Percentiles rank a stretch among this genome's conserved stretches.
These are phyloP conservation scores for Leptosphaerulina australis DNA, from an alignment of 2,329 filamentous ascomycete genomes.

Conservation along the genomic window DNA sequence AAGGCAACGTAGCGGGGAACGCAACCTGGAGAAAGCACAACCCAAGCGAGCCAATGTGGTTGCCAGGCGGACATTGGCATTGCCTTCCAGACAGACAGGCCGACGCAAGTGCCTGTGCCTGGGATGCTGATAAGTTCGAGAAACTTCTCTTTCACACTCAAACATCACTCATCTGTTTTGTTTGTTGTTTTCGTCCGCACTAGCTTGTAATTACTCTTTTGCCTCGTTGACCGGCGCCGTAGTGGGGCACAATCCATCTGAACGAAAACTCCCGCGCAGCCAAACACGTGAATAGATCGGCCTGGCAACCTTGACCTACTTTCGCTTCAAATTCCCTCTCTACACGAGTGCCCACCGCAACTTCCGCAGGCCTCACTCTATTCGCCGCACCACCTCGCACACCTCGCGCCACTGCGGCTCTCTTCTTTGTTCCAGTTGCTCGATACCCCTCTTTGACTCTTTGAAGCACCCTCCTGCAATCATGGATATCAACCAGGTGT, in stretches of 20 bases:
- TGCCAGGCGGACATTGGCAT: constrained; percentile 20
- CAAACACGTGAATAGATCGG: constrained; percentile 37
- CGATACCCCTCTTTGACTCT: constrained; percentile 34
- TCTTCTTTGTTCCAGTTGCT: constrained; percentile 21
- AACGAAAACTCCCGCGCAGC: constrained; percentile 46
- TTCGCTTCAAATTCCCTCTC: constrained; percentile 49
- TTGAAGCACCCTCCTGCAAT: constrained; percentile 54
- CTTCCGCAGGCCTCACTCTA: constrained; percentile 29
- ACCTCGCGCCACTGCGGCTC: constrained; percentile 27
- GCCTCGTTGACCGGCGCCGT: constrained; percentile 24
- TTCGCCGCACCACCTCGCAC: constrained; percentile 28
- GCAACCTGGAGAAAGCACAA: constrained; percentile 31
- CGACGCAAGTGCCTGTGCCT: constrained; percentile 8
- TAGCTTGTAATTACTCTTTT: constrained; percentile 18
- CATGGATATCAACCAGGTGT: constrained; percentile 98
- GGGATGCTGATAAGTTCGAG: constrained; percentile 10
- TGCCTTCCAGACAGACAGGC: constrained; percentile 10
- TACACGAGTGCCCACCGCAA: constrained; percentile 44
- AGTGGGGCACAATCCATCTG: constrained; percentile 42
- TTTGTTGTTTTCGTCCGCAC: constrained; percentile 23
- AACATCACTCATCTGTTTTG: constrained; percentile 12
- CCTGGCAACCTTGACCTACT: constrained; percentile 45
- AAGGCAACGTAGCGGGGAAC: constrained; percentile 27
- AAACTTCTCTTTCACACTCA: constrained; percentile 8
- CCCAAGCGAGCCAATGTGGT: constrained; percentile 37